Percentiles rank a stretch among this genome's conserved stretches.
phyloP scores from a whole-genome alignment of 2,329 filamentous ascomycete species.

The Zopfia rhizophila region DNA sequence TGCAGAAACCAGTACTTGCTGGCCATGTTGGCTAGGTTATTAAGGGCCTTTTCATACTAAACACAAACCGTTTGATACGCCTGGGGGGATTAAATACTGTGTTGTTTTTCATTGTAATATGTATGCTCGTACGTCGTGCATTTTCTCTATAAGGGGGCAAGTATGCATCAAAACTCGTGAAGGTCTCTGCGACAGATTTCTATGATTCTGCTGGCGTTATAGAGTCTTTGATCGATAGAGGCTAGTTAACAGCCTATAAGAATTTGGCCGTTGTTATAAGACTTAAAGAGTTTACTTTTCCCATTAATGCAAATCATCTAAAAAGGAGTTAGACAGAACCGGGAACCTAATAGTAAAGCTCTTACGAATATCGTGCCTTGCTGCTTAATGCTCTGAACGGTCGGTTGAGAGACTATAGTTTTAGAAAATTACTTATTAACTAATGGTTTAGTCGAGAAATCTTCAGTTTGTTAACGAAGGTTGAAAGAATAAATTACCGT shows the following conservation, averaged over 20 bases:
- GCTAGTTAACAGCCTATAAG: conserved; percentile 3
- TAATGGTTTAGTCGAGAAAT: conserved; percentile 9
- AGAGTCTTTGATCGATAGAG: conserved; percentile 12
- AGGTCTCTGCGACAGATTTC: conserved; percentile 11
- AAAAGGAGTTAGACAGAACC: conserved; percentile 11
- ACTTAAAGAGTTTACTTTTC: conserved; percentile 10
- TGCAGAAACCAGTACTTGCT: conserved; percentile 6
- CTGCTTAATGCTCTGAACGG: conserved; percentile 9
- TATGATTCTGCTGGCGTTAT: conserved; percentile 7
- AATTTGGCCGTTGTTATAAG: conserved; percentile 8
- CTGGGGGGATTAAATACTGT: conserved; percentile 7
- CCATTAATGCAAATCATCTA: conserved; percentile 10
- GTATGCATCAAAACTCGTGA: conserved; percentile 1
- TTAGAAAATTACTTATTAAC: conserved; percentile 11
- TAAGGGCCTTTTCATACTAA: conserved; percentile 7
- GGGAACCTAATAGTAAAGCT: conserved; percentile 8
- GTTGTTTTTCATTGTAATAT: conserved; percentile 13
- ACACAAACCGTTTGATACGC: conserved; percentile 4
- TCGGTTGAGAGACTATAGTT: conserved; percentile 12
- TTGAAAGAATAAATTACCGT: conserved; percentile 10
- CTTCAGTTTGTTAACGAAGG: conserved; percentile 7
- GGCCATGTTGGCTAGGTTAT: conserved; percentile 8
- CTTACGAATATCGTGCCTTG: conserved; percentile 10
- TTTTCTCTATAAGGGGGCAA: conserved; percentile 7
- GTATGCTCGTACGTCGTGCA: not conserved